Base-by-base conservation (phyloP, 345 rosid species). In the Hevea brasiliensis region DNA sequence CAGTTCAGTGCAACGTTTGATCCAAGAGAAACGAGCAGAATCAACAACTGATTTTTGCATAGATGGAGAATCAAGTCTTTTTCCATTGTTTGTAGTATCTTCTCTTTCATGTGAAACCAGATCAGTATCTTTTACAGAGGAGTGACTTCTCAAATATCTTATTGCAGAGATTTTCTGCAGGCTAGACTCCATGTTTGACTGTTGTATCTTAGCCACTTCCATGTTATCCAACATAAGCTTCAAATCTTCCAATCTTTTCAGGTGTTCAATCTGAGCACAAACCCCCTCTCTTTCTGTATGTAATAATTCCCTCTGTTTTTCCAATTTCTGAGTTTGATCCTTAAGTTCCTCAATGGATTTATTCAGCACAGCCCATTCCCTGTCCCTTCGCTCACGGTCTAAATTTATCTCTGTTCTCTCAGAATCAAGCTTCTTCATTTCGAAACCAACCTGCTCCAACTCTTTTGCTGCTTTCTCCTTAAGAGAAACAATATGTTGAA, bases 371-470 rank as follows among this genome's bases (percentile, higher is more conserved):
- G 81, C 85, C 98, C 97, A 91, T 73, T 95, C 99, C 40, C 68
- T 85, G 65, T 90, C 93, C 71, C 97, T 89, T 80, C 81, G 84
- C 81, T 92, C 94, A 21, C 93, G 92, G 54, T 95, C 97, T 77
- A 85, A 55, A 71, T 87, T 89, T 71, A 95, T 86, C 84, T 91
- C 96, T 74, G 79, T 72, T 72, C 96, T 89, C 82, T 89, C 97
- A 37, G 79, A 79, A 80, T 92, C 94, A 81, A 95, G 93, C 83
- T 84, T 90, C 83, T 77, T 88, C 82, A 89, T 86, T 79, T 92
- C 97, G 35, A 80, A 76, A 72, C 88, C 80, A 64, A 81, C 83
- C 14, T 84, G 94, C 72, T 91, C 96, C 68, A 92, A 77, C 78
- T 95, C 99, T 81, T 83, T 86, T 75, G 73, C 85, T 0, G 81